These are phyloP conservation scores for Metschnikowia borealis DNA, from an alignment of 805 yeast genomes.

Conservation along the genomic window DNA sequence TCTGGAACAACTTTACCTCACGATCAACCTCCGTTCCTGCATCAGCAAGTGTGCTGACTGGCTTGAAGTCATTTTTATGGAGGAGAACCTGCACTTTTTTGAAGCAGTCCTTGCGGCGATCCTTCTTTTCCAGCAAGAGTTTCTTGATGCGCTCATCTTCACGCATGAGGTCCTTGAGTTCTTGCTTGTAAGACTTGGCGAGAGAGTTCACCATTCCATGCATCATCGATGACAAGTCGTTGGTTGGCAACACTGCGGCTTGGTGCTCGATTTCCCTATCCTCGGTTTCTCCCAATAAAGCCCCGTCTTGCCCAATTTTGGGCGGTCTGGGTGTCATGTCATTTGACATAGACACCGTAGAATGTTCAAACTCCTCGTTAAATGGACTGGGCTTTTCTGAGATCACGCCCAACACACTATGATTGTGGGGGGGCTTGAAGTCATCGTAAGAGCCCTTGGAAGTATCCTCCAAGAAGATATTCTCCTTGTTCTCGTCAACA, in stretches of 20 bases:
- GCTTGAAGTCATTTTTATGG: conserved; percentile 28
- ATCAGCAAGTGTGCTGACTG: conserved; percentile 23
- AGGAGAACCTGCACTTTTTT: conserved; percentile 24
- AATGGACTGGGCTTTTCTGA: conserved; percentile 22
- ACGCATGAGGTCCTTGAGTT: conserved; percentile 38
- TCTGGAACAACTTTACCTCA: conserved; percentile 12
- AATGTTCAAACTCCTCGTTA: neutral
- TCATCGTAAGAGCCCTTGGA: conserved; percentile 21
- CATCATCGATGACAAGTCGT: conserved; percentile 35
- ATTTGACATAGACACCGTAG: conserved; percentile 2
- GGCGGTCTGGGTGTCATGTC: conserved; percentile 34
- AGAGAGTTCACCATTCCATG: conserved; percentile 46
- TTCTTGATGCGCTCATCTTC: conserved; percentile 21
- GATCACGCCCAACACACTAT: conserved; percentile 16
- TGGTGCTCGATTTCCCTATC: neutral
- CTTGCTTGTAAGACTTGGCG: conserved; percentile 50
- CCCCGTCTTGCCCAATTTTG: neutral
- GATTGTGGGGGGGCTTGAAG: conserved; percentile 6
- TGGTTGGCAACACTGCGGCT: conserved; percentile 20
- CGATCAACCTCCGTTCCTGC: conserved; percentile 22
- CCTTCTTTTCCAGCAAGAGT: conserved; percentile 51
- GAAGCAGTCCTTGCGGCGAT: conserved; percentile 33
- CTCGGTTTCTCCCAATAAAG: conserved; percentile 16
- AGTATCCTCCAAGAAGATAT: conserved; percentile 39
- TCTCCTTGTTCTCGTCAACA: conserved; percentile 45